Evolutionary conservation across 257 asterid genomes (phyloP).

Genomic region (Solanum chilense): DNA sequence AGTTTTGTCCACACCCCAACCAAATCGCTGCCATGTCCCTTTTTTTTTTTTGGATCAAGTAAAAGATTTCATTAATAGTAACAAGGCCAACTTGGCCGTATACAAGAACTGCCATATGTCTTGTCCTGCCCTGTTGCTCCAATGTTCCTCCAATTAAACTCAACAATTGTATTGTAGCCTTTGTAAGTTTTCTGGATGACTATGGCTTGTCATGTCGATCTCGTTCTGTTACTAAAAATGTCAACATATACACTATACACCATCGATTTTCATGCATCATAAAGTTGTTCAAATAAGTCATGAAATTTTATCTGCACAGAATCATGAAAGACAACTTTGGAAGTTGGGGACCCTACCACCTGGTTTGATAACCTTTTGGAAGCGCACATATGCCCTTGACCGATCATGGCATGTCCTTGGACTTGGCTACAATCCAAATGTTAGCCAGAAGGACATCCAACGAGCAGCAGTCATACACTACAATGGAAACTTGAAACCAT

Average conservation of each 20-base stretch:
- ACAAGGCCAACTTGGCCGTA: neutral
- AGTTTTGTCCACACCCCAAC: neutral
- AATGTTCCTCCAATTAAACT: neutral
- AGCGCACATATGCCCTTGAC: constrained; percentile 53
- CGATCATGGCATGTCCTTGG: constrained; percentile 91
- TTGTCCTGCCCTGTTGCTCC: neutral
- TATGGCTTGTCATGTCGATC: neutral
- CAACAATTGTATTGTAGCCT: neutral
- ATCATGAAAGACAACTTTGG: constrained; percentile 78
- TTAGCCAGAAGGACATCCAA: constrained; percentile 58
- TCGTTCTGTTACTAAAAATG: neutral
- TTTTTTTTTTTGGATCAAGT: too few relatives aligned
- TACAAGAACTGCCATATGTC: neutral
- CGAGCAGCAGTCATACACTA: constrained; percentile 84
- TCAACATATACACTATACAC: neutral
- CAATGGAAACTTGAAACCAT: constrained; percentile 88
- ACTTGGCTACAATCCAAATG: constrained; percentile 76
- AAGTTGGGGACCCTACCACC: constrained; percentile 94
- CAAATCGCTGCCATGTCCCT: neutral
- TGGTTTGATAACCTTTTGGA: constrained; percentile 88
- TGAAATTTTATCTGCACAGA: constrained; percentile 30
- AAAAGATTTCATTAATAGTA: too few relatives aligned
- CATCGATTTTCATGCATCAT: neutral
- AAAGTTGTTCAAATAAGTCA: neutral
- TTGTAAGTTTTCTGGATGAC: neutral